Conservation (phyloP, 1,284 basidiomycete genomes). For the Leccinum pachyderme region DNA sequence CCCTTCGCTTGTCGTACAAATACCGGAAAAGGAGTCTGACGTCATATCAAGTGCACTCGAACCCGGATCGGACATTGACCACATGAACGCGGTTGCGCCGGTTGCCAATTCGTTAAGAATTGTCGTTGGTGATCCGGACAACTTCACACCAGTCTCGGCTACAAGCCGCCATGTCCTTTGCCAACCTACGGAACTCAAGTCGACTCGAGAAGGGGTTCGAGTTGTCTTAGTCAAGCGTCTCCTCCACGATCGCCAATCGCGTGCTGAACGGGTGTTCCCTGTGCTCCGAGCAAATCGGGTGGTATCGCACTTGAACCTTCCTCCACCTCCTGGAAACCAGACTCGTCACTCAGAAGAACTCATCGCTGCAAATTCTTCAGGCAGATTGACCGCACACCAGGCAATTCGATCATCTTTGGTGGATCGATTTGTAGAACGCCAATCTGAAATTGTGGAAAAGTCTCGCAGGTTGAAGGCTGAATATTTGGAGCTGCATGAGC, state of each 20-base stretch:
- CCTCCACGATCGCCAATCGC: conserved; percentile 55
- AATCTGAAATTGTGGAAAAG: conserved; percentile 54
- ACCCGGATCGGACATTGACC: conserved; percentile 9
- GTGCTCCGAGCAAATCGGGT: conserved; percentile 59
- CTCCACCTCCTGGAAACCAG: conserved; percentile 19
- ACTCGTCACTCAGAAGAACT: conserved; percentile 48
- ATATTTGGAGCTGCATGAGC: conserved; percentile 66
- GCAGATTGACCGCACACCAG: conserved; percentile 38
- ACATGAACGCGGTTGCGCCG: conserved; percentile 12
- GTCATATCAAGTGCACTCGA: conserved; percentile 11
- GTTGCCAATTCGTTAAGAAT: conserved; percentile 21
- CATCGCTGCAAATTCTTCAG: conserved; percentile 36
- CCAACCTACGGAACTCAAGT: conserved; percentile 37
- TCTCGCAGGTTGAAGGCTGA: conserved; percentile 57
- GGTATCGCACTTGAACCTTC: conserved; percentile 33
- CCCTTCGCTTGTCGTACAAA: conserved; percentile 13
- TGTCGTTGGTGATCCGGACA: conserved; percentile 33
- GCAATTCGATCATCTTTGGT: conserved; percentile 48
- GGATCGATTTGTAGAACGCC: conserved; percentile 52
- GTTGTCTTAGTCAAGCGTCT: conserved; percentile 60
- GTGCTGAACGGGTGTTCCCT: conserved; percentile 58
- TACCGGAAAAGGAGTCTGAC: conserved; percentile 17
- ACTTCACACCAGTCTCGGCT: conserved; percentile 13
- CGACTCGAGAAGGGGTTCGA: conserved; percentile 57
- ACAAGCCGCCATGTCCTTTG: conserved; percentile 5